These are phyloP conservation scores for Dictyostelium firmibasis DNA, from an alignment of 78 protist species.

Conservation along the genomic window DNA sequence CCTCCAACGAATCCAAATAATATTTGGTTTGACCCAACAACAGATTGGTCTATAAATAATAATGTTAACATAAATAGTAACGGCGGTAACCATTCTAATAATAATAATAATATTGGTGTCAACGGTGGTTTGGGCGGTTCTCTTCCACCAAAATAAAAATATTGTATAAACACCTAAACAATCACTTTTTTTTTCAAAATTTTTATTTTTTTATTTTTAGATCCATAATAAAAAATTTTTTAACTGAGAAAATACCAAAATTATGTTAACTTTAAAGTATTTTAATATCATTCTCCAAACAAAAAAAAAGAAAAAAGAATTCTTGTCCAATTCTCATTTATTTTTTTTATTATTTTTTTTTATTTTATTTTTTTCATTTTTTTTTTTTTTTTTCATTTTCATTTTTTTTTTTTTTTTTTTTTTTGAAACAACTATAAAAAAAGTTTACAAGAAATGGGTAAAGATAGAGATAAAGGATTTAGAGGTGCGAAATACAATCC, in stretches of 20 bases:
- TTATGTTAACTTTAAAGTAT: too few species aligned
- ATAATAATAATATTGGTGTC: not conserved
- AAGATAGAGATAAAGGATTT: conserved; percentile 2
- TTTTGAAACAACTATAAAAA: not conserved
- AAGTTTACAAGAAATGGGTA: not conserved
- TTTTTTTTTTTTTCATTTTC: not conserved
- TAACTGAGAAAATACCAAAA: not conserved
- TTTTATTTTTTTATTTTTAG: too few species aligned
- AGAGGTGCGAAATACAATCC: conserved; percentile 39
- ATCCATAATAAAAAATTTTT: too few species aligned
- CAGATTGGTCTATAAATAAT: not conserved
- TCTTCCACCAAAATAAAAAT: not conserved
- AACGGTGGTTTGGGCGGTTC: not conserved
- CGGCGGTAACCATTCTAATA: not conserved
- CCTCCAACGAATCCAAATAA: not conserved
- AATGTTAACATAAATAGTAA: not conserved
- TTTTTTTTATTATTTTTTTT: not conserved
- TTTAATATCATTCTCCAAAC: too few species aligned
- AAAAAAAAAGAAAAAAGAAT: not conserved
- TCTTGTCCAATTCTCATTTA: not conserved
- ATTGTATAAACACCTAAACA: not conserved
- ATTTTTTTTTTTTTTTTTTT: not conserved
- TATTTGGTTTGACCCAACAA: not conserved
- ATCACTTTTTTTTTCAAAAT: not conserved
- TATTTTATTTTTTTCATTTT: not conserved